These are phyloP conservation scores for Daldinia grandis DNA, from an alignment of 495 filamentous ascomycete species.

Conservation along the genomic window DNA sequence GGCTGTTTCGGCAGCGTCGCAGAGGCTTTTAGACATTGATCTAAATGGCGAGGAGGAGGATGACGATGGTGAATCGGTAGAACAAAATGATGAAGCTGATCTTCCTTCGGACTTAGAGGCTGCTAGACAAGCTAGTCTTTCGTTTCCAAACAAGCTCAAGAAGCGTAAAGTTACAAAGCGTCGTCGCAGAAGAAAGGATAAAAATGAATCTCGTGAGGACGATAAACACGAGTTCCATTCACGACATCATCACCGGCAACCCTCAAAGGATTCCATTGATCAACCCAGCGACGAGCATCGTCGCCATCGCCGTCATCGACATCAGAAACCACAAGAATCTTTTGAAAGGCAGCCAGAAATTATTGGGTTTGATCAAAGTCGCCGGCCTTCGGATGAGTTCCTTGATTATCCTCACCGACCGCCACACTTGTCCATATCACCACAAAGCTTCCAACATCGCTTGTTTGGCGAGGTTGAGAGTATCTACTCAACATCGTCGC, in stretches of 20 bases:
- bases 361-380: constrained; percentile 12
- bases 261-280: constrained; percentile 46
- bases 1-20: constrained; percentile 53
- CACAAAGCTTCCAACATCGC: constrained; percentile 26
- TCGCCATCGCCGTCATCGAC: constrained; percentile 37
- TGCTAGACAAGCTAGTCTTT: constrained; percentile 51
- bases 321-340: constrained; percentile 36
- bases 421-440: constrained; percentile 34
- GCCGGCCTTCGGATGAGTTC: constrained; percentile 36
- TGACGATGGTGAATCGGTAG: constrained; percentile 52
- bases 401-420: constrained; percentile 25
- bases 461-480: constrained; percentile 44
- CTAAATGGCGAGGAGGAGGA: constrained; percentile 49
- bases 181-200: constrained; percentile 51
- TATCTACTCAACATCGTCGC: constrained; percentile 39
- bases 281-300: constrained; percentile 41
- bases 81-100: constrained; percentile 44
- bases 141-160: constrained; percentile 58
- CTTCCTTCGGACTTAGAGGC: constrained; percentile 54
- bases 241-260: constrained; percentile 44
- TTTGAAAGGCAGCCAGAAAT: constrained; percentile 22
- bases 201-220: constrained; percentile 40
- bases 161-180: constrained; percentile 55
- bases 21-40: constrained; percentile 54
- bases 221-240: constrained; percentile 30